Evolutionary conservation across 2,329 filamentous ascomycete genomes (phyloP), one percentile per base, ranked within the genome.

Genomic region (Chaetomium olivaceum): DNA sequence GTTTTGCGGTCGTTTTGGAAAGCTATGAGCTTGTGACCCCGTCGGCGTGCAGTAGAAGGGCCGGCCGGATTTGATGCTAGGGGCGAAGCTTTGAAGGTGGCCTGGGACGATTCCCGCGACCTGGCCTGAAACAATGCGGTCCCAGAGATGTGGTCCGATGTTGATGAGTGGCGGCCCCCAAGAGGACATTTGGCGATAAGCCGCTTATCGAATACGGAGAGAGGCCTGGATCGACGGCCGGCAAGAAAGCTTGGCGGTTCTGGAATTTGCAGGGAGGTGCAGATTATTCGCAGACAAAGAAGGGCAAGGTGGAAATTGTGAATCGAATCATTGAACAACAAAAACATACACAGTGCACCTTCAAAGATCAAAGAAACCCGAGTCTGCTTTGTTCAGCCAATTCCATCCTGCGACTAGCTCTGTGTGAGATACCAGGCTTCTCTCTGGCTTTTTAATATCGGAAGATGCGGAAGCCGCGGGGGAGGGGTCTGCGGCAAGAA

Each of bases 121-220:
- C 68, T 50, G 66, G 57, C 52, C 64, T 69, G 68, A 69, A 69
- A 68, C 66, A 54, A 50, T 21, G 51, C 58, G 58, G 59, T 65
- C 39, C 59, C 50, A 52, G 16, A 61, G 27, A 60, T 31, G 61
- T 62, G 64, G 66, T 66, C 50, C 43, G 50, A 62, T 50, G 60
- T 67, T 39, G 16, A 57, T 39, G 56, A 61, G 31, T 31, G 64
- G 60, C 51, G 65, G 21, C 43, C 43, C 43, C 14, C 39, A 63
- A 63, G 62, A 59, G 60, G 63, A 62, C 62, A 63, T 56, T 61
- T 61, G 62, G 43, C 61, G 61, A 62, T 63, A 62, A 67, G 25
- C 27, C 21, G 55, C 65, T 65, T 69, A 67, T 69, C 67, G 31
- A 33, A 16, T 43, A 43, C 39, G 39, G 39, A 43, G 39, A 19